phyloP scores from a whole-genome alignment of 1,284 basidiomycete species.

The Heliocybe sulcata region DNA sequence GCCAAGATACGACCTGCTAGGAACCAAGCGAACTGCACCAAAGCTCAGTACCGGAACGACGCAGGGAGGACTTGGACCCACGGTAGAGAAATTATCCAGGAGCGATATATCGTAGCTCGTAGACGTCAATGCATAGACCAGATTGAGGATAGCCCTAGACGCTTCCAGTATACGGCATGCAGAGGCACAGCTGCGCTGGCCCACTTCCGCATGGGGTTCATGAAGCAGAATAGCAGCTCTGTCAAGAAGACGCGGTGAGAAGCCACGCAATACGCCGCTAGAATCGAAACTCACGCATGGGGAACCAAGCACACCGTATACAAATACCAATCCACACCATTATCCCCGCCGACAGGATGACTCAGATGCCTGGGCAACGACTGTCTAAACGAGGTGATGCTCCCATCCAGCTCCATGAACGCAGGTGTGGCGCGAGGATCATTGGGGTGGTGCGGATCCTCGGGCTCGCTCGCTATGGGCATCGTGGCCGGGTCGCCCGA shows the following conservation, averaged over 20 bases:
- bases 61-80: conserved; percentile 20
- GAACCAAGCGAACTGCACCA: conserved; percentile 59
- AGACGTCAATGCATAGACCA: conserved; percentile 58
- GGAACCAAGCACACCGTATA: conserved; percentile 58
- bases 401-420: conserved; percentile 59
- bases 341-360: conserved; percentile 42
- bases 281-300: conserved; percentile 43
- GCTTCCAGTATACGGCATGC: conserved; percentile 59
- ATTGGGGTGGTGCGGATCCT: conserved; percentile 13
- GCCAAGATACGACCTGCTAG: conserved; percentile 56
- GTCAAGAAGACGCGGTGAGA: conserved; percentile 4
- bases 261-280: neutral
- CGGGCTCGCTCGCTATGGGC: neutral
- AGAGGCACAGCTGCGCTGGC: conserved; percentile 49
- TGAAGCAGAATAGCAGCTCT: conserved; percentile 62
- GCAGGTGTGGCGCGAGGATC: conserved; percentile 53
- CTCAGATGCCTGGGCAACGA: conserved; percentile 53
- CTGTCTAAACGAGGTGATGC: conserved; percentile 46
- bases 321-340: conserved; percentile 56
- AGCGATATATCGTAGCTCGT: conserved; percentile 66
- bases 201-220: conserved; percentile 62
- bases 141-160: conserved; percentile 55
- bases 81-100: conserved; percentile 54
- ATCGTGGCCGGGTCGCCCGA: conserved; percentile 40
- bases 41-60: conserved; percentile 5